These are phyloP conservation scores for Ganoderma meredithae DNA, from an alignment of 1,284 basidiomycete genomes.

Conservation along the genomic window DNA sequence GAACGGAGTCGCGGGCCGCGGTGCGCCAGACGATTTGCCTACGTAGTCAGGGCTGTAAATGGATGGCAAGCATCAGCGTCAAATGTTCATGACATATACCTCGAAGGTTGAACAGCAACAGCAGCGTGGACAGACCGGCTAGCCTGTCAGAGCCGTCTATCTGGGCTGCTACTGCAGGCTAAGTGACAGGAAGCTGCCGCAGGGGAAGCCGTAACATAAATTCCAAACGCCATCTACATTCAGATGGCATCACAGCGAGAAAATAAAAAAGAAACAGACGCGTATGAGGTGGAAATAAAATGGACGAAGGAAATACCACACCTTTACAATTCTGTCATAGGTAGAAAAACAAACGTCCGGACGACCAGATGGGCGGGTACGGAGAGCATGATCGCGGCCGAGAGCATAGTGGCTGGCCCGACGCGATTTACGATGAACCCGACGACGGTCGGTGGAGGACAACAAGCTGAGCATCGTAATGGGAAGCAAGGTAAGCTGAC, in stretches of 20 bases:
- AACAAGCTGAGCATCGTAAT: slow-evolving; percentile 37
- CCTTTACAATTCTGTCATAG: slow-evolving; percentile 37
- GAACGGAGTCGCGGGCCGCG: slow-evolving; percentile 27
- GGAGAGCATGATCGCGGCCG: slow-evolving; percentile 34
- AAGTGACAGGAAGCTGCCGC: slow-evolving; percentile 38
- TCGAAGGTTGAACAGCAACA: slow-evolving; percentile 32
- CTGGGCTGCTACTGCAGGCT: slow-evolving; percentile 27
- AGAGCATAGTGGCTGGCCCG: slow-evolving; percentile 37
- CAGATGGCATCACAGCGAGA: not conserved
- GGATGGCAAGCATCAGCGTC: not conserved
- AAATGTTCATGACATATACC: slow-evolving; percentile 19
- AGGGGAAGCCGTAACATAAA: slow-evolving; percentile 40
- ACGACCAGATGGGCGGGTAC: slow-evolving; percentile 37
- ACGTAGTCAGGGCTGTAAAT: too few species aligned
- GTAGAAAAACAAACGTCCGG: slow-evolving; percentile 33
- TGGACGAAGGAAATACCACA: not conserved
- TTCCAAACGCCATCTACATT: slow-evolving; percentile 35
- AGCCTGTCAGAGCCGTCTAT: slow-evolving; percentile 33
- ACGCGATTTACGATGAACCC: slow-evolving; percentile 37
- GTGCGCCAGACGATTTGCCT: slow-evolving; percentile 31
- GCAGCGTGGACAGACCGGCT: slow-evolving; percentile 30
- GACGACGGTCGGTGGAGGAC: slow-evolving; percentile 34
- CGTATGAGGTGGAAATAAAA: slow-evolving; percentile 1
- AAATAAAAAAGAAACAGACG: not conserved
- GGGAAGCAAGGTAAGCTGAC: slow-evolving; percentile 33